phyloP scores from a whole-genome alignment of 495 filamentous ascomycete species.

The Aspergillus egyptiacus region DNA sequence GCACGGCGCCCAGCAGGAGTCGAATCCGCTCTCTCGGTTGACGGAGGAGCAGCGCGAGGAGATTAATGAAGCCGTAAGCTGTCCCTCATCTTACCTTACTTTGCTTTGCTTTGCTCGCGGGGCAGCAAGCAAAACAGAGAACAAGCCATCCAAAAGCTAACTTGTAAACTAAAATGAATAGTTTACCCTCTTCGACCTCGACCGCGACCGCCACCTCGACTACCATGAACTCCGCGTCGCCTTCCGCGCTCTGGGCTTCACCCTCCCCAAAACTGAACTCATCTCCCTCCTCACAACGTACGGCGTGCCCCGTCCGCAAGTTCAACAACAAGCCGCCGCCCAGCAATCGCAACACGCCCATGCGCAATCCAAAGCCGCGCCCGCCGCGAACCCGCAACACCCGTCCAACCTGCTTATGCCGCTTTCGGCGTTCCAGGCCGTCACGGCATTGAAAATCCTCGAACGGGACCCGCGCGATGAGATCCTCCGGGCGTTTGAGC shows the following conservation, averaged over 20 bases:
- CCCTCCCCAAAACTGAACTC: slow-evolving; percentile 76
- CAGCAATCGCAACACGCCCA: slow-evolving; percentile 23
- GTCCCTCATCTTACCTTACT: neutral
- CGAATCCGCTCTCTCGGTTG: slow-evolving; percentile 48
- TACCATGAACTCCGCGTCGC: slow-evolving; percentile 98
- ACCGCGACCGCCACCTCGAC: slow-evolving; percentile 89
- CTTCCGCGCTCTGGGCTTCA: slow-evolving; percentile 93
- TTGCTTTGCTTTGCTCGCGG: neutral
- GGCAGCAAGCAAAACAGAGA: neutral
- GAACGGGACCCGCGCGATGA: slow-evolving; percentile 84
- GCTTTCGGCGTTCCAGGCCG: slow-evolving; percentile 65
- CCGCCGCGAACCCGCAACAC: slow-evolving; percentile 37
- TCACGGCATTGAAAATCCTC: slow-evolving; percentile 74
- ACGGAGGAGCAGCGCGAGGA: slow-evolving; percentile 86
- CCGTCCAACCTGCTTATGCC: slow-evolving; percentile 60
- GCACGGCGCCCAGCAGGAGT: slow-evolving; percentile 35
- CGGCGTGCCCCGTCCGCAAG: slow-evolving; percentile 54
- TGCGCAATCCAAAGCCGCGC: slow-evolving; percentile 22
- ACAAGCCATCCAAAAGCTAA: neutral
- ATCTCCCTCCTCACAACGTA: slow-evolving; percentile 67
- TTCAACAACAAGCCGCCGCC: slow-evolving; percentile 36
- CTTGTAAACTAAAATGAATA: slow-evolving; percentile 25
- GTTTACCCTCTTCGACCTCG: slow-evolving; percentile 96
- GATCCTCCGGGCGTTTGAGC: slow-evolving; percentile 81
- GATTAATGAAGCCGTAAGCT: slow-evolving; percentile 73